Base-by-base conservation (phyloP, 2,329 filamentous ascomycete genomes). In the Orbilia blumenaviensis region DNA sequence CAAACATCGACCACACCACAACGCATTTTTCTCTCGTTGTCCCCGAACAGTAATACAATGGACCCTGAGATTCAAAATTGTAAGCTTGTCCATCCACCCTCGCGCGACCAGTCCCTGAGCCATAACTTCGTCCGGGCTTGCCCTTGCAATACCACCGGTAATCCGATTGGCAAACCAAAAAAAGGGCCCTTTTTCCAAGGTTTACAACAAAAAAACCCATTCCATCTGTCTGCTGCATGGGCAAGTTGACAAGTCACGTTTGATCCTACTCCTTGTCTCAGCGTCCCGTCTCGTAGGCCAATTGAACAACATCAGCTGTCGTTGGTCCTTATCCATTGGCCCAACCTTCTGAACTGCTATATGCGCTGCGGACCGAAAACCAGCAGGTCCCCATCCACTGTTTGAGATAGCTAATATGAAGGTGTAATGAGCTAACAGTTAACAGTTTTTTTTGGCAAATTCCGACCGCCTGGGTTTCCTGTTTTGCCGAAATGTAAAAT, bases 241-340 rank as follows among this genome's bases (percentile, higher is more conserved):
- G 8, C 23, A 18, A 44, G n/a, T 23, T 44, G 42, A 50, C 29
- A 69, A 56, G 36, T 71, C 66, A 71, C 66, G 56, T 64, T 71
- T 36, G 58, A 63, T 67, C 44, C 44, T 23, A 32, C 56, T 16
- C 66, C 66, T 58, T 63, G 66, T 71, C 66, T 63, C 66, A 69
- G 46, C 21, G 34, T 38, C 66, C 56, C 46, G 38, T 63, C 32
- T 38, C 14, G 32, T 18, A 54, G 46, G 36, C 66, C 66, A 71
- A 71, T 71, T 23, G 66, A 46, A 63, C 10, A 14, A 36, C 32
- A 10, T 36, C 48, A 48, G 46, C 36, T 1, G 12, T 58, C 58
- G 16, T 60, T 41, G 23, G 14, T 16, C 44, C 12, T 8, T 34
- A 9, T 38, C 25, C 32, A 62, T 63, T 50, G 63, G 36, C 50